Conservation (phyloP, 2,329 filamentous ascomycete genomes). For the Arthrinium puccinioides region DNA sequence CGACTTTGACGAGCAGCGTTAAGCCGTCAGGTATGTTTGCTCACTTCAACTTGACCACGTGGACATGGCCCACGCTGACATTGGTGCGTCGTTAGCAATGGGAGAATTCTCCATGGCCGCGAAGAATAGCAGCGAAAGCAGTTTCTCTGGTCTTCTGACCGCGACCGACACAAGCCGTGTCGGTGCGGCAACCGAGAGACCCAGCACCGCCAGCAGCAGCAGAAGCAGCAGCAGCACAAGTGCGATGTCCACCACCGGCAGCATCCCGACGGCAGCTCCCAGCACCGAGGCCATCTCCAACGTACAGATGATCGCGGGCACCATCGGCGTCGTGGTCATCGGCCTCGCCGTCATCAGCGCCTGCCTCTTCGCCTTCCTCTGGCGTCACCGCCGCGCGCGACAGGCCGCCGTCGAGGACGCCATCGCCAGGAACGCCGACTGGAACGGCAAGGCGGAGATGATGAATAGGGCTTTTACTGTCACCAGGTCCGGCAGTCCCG, state of each 20-base stretch:
- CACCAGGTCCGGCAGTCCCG: no score
- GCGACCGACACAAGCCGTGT: slow-evolving; percentile 2
- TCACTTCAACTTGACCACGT: slow-evolving; percentile 5
- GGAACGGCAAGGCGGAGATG: no score
- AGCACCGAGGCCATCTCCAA: slow-evolving; percentile 11
- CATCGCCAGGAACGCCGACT: no score
- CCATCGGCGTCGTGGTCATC: slow-evolving; percentile 23
- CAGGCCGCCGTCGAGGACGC: no score
- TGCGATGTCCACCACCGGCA: no score
- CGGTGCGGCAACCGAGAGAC: slow-evolving; percentile 20
- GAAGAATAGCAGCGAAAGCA: slow-evolving; percentile 4
- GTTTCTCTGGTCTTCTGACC: slow-evolving; percentile 9
- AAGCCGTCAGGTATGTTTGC: slow-evolving; percentile 32
- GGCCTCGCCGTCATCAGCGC: slow-evolving; percentile 23
- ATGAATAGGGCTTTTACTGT: no score
- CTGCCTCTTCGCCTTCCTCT: slow-evolving; percentile 26
- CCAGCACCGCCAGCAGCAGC: slow-evolving; percentile 21
- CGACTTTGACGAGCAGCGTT: slow-evolving; percentile 32
- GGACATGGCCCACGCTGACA: slow-evolving; percentile 1
- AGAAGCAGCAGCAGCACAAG: no score
- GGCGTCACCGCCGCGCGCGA: slow-evolving; percentile 12
- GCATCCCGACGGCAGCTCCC: no score
- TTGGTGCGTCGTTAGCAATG: slow-evolving; percentile 7
- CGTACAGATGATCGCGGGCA: slow-evolving; percentile 19
- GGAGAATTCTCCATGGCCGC: slow-evolving; percentile 13